A percentile compares a stretch with the other conserved stretches of the same genome.
Conservation (phyloP, 176 grass and related monocot species). For the Canna indica region DNA sequence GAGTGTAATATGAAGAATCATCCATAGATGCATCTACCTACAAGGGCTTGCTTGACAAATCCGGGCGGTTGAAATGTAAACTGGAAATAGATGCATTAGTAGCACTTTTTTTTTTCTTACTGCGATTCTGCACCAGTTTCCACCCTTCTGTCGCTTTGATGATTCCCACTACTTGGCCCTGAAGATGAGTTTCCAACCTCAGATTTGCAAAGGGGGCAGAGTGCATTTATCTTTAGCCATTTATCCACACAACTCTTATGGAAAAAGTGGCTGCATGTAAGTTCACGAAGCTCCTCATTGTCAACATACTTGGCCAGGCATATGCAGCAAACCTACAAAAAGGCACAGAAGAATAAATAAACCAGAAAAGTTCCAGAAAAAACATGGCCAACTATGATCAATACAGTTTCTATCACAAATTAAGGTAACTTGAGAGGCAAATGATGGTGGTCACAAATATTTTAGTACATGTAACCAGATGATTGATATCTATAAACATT, state of each 20-base stretch:
- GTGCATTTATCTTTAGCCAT: conserved; percentile 89
- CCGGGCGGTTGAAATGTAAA: background rate
- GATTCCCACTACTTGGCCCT: background rate
- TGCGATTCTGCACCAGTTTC: background rate
- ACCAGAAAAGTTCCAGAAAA: background rate
- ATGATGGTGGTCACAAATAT: background rate
- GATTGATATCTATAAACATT: too few relatives aligned
- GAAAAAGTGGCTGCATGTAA: conserved; percentile 72
- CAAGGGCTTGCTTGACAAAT: background rate
- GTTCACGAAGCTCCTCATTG: conserved; percentile 72
- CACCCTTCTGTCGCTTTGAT: too few relatives aligned
- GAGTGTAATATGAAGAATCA: background rate
- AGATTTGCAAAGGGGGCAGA: conserved; percentile 87
- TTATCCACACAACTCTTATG: conserved; percentile 91
- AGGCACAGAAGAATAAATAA: background rate
- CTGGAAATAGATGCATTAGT: too few relatives aligned
- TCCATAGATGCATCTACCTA: background rate
- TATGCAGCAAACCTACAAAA: conserved; percentile 78
- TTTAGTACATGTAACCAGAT: background rate
- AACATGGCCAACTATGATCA: background rate
- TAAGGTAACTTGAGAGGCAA: background rate
- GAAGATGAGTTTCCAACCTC: conserved; percentile 32
- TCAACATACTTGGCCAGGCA: conserved; percentile 74
- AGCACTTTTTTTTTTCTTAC: background rate
- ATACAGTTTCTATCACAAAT: background rate